Evolutionary conservation across 1,284 basidiomycete species (phyloP), one percentile per base, ranked within the genome.

Genomic region (Fomes fomentarius): DNA sequence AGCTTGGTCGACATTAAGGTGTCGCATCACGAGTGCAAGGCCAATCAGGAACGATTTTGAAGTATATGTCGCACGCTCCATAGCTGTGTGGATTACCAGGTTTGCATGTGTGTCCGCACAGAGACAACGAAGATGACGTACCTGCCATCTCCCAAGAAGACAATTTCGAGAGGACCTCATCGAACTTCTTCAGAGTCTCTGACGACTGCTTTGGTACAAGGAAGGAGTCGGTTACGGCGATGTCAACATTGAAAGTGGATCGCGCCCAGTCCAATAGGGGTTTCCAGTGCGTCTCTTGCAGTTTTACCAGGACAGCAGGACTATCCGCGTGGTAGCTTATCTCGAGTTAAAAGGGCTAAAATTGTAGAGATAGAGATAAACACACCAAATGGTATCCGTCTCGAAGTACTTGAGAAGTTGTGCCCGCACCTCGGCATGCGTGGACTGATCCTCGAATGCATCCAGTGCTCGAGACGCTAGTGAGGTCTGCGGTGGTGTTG

Each of bases 1-100:
- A 1, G 97, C 96, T 67, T 94, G 79, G 62, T 99, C 91, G 0
- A 89, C 92, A 2, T 82, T 85, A 38, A 97, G 70, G 50, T 80
- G 82, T 31, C 85, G 85, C 64, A 85, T 84, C 24, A 96, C 83
- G 14, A 99, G 79, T 1, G 92, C 96, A 19, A 99, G 75, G 0
- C 83, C 91, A 58, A 98, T 91, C 44, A 98, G 76, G 71, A 98
- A 93, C 1, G 93, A 96, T 73, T 99, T 99, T 26, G 93, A 90
- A 5, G 89, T 81, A 69, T 96, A 91, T 5, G 94, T 93, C 8
- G 89, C 88, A 30, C 96, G 85, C 70, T 99, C 97, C 77, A 99
- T 88, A 0, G 93, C 96, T 94, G 31, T 6, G 52, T 28, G 47
- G 24, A 54, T 7, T 14, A n/a, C 24, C 3, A 19, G 31, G 9